These are phyloP conservation scores for Desmodesmus armatus DNA, from an alignment of 139 green algal species.

Conservation along the genomic window DNA sequence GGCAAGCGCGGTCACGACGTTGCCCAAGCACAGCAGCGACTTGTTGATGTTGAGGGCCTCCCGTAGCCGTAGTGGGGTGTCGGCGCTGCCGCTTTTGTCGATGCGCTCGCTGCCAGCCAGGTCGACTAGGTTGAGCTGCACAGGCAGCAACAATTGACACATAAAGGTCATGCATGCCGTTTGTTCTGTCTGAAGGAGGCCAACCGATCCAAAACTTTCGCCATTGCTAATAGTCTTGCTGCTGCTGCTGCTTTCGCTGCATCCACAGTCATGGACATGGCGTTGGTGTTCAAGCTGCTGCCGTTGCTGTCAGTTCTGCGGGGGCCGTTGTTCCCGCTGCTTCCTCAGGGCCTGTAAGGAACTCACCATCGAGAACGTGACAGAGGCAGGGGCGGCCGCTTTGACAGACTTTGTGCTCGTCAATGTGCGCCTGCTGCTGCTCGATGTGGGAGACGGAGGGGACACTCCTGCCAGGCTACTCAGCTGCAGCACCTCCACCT, in stretches of 20 bases:
- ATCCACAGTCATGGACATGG: no score
- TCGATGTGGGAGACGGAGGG: no score
- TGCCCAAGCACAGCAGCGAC: slow-evolving; percentile 72
- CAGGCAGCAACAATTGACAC: not conserved
- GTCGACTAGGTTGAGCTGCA: slow-evolving; percentile 92
- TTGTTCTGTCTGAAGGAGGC: no score
- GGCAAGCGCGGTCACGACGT: slow-evolving; percentile 76
- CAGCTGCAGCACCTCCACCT: slow-evolving; percentile 32
- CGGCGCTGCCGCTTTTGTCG: slow-evolving; percentile 48
- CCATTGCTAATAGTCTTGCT: no score
- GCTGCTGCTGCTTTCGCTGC: no score
- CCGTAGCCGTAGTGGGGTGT: slow-evolving; percentile 65
- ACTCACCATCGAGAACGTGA: slow-evolving; percentile 24
- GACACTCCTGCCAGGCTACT: not conserved
- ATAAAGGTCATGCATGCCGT: no score
- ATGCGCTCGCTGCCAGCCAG: slow-evolving; percentile 87
- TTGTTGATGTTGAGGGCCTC: slow-evolving; percentile 91
- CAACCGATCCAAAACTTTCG: no score
- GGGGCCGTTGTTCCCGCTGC: no score
- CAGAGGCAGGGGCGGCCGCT: not conserved
- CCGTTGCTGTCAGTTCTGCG: no score
- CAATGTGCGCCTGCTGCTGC: not conserved
- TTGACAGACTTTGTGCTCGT: not conserved
- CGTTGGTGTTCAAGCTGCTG: no score
- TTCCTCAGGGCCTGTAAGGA: no score